phyloP scores from a whole-genome alignment of 23 red algal species.

The Chondrus crispus region DNA sequence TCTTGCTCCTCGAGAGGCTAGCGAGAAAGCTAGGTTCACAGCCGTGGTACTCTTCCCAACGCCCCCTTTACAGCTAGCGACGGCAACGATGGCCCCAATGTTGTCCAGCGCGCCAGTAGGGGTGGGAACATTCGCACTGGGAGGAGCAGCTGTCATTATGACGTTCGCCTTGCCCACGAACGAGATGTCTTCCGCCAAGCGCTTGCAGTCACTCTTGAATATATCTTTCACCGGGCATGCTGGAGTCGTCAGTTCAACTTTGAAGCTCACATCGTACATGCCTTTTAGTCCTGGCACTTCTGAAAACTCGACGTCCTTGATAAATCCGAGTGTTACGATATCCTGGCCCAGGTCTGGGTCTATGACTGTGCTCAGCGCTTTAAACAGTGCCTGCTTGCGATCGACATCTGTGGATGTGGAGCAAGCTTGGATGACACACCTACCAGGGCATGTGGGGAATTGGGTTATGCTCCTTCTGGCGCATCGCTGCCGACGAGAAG shows the following conservation, averaged over 20 bases:
- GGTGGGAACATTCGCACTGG: neutral
- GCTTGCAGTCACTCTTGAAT: slow-evolving; percentile 77
- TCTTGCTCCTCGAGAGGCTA: slow-evolving; percentile 69
- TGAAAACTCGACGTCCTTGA: slow-evolving; percentile 72
- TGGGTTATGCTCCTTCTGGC: no score
- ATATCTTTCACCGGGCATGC: slow-evolving; percentile 95
- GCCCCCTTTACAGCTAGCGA: slow-evolving; percentile 93
- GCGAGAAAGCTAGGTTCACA: slow-evolving; percentile 90
- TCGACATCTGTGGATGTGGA: slow-evolving; percentile 9
- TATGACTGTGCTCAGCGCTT: slow-evolving; percentile 57
- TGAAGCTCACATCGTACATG: slow-evolving; percentile 77
- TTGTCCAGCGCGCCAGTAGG: slow-evolving; percentile 45
- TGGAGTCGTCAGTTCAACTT: slow-evolving; percentile 94
- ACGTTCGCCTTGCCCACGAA: slow-evolving; percentile 62
- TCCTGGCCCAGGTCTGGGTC: slow-evolving; percentile 94
- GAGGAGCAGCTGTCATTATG: slow-evolving; percentile 56
- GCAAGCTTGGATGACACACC: no score
- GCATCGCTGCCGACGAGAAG: no score
- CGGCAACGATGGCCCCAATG: slow-evolving; percentile 81
- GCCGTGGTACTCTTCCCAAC: slow-evolving; percentile 97
- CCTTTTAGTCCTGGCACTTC: neutral
- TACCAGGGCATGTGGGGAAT: no score
- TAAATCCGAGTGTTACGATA: slow-evolving; percentile 95
- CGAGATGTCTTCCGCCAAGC: slow-evolving; percentile 55
- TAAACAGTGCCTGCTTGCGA: slow-evolving; percentile 58